phyloP scores from a whole-genome alignment of 192 early-diverging fungal species.

The Thamnidium elegans region DNA sequence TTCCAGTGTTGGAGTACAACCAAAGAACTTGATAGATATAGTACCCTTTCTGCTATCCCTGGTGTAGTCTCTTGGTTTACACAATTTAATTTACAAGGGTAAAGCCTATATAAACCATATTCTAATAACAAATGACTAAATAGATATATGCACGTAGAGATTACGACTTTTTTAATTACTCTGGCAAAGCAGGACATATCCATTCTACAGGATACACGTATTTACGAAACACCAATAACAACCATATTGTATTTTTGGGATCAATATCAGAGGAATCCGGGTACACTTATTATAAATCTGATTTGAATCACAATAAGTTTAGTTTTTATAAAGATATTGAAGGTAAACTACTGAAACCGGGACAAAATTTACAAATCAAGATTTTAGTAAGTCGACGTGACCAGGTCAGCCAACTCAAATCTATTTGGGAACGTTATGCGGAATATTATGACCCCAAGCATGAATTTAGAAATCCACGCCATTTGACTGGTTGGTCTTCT shows the following conservation, averaged over 20 bases:
- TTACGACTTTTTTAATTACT: constrained; percentile 42
- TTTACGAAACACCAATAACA: constrained; percentile 26
- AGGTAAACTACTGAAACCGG: constrained; percentile 35
- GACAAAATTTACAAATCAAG: constrained; percentile 3
- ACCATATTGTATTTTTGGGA: constrained; percentile 25
- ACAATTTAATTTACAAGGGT: constrained; percentile 36
- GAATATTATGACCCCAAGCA: constrained; percentile 24
- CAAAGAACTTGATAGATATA: constrained; percentile 28
- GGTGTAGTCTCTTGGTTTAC: constrained; percentile 32
- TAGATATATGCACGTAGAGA: constrained; percentile 19
- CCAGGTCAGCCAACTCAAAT: constrained; percentile 16
- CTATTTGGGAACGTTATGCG: constrained; percentile 31
- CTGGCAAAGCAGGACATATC: constrained; percentile 38
- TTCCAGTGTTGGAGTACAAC: constrained; percentile 48
- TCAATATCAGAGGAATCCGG: constrained; percentile 41
- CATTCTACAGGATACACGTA: constrained; percentile 42
- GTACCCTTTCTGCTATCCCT: constrained; percentile 37
- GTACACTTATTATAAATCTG: constrained; percentile 44
- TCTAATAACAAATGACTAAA: background rate
- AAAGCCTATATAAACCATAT: constrained; percentile 6
- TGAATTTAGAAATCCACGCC: constrained; percentile 14
- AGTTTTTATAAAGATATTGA: constrained; percentile 43
- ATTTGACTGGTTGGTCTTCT: constrained; percentile 42
- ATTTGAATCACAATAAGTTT: constrained; percentile 31
- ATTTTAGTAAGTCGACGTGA: constrained; percentile 15